Conservation (phyloP, 371 early-diverging fungal species). For the Actinomucor elegans region DNA sequence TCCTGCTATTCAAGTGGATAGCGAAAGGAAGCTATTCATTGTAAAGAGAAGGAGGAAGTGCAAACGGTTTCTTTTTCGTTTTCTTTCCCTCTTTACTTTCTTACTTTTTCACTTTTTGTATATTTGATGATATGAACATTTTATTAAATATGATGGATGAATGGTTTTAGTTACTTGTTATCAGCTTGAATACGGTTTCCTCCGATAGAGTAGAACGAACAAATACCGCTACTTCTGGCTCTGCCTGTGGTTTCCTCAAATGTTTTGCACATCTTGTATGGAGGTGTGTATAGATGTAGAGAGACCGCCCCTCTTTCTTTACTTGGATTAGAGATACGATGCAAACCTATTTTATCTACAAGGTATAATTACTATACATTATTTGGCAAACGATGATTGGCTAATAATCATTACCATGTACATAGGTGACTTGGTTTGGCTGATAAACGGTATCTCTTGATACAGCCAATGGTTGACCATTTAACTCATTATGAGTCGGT, state of each 20-base stretch:
- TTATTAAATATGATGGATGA: neutral
- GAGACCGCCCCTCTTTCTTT: slow-evolving; percentile 71
- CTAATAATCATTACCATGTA: slow-evolving; percentile 64
- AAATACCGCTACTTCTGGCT: slow-evolving; percentile 67
- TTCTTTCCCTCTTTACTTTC: slow-evolving; percentile 3
- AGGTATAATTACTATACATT: neutral
- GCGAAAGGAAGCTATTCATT: slow-evolving; percentile 6
- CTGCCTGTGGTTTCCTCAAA: slow-evolving; percentile 79
- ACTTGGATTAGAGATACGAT: slow-evolving; percentile 80
- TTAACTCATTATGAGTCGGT: slow-evolving; percentile 23
- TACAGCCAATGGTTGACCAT: slow-evolving; percentile 24
- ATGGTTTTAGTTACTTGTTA: slow-evolving; percentile 3
- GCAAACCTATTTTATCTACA: slow-evolving; percentile 82
- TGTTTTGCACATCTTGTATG: slow-evolving; percentile 81
- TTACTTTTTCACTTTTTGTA: neutral
- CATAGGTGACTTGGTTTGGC: slow-evolving; percentile 81
- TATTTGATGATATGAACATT: neutral
- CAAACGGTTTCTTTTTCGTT: slow-evolving; percentile 1
- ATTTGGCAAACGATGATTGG: slow-evolving; percentile 8
- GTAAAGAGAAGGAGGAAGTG: slow-evolving; percentile 4
- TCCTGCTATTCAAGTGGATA: slow-evolving; percentile 21
- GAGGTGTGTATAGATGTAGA: slow-evolving; percentile 92
- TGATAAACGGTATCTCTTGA: slow-evolving; percentile 43
- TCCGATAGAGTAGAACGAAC: slow-evolving; percentile 65
- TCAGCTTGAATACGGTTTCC: slow-evolving; percentile 41